These are phyloP conservation scores for Boletellus sp. DNA, from an alignment of 768 basidiomycete species.

Conservation along the genomic window DNA sequence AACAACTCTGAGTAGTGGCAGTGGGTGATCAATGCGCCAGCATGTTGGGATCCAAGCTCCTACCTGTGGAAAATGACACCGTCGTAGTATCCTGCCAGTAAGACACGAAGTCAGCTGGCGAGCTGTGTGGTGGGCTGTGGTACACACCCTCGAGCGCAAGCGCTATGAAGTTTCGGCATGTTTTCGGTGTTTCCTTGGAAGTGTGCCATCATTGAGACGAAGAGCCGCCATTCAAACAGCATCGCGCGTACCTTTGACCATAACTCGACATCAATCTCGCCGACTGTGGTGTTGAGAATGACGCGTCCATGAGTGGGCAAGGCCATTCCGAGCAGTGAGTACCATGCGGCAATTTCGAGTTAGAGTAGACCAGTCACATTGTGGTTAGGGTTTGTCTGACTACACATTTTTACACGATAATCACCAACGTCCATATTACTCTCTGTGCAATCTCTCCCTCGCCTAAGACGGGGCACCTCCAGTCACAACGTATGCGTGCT, in stretches of 20 bases:
- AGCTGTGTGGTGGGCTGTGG: slow-evolving; percentile 1
- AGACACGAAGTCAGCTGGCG: slow-evolving; percentile 7
- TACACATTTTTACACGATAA: not conserved
- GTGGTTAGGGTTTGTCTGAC: slow-evolving; percentile 22
- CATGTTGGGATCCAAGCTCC: not conserved
- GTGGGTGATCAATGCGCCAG: not conserved
- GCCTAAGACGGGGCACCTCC: slow-evolving; percentile 17
- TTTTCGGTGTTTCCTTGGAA: slow-evolving; percentile 82
- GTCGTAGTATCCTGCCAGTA: slow-evolving; percentile 82
- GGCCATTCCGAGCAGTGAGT: slow-evolving; percentile 48
- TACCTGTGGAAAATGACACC: slow-evolving; percentile 92
- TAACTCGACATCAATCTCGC: slow-evolving; percentile 85
- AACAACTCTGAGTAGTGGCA: slow-evolving; percentile 53
- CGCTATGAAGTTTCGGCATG: slow-evolving; percentile 88
- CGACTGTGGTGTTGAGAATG: slow-evolving; percentile 83
- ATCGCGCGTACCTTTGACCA: slow-evolving; percentile 73
- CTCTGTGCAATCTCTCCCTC: not conserved
- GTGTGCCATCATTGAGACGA: not conserved
- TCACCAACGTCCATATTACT: not conserved
- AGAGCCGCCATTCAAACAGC: not conserved
- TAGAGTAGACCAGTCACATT: not conserved
- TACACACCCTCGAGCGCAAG: slow-evolving; percentile 84
- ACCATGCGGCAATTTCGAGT: not conserved
- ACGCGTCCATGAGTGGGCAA: slow-evolving; percentile 84
- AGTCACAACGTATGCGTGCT: slow-evolving; percentile 20